Base-by-base conservation (phyloP, 345 rosid genomes). In the Eucalyptus sideroxylon region DNA sequence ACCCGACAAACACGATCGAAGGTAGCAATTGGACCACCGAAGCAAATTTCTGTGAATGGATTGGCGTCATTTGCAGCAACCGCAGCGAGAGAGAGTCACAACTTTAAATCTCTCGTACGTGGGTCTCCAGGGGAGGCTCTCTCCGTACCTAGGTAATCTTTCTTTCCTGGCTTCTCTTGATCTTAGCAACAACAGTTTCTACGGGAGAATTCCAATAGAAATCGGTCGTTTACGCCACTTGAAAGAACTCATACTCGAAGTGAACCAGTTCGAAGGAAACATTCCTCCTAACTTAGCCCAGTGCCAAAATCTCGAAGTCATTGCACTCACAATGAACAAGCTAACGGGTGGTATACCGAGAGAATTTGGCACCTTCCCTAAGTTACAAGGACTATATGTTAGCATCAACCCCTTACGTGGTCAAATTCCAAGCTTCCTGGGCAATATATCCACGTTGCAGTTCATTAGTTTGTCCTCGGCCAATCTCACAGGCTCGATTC, bases 301-400 rank as follows among this genome's bases (percentile, higher is more conserved):
- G 1, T 86, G 87, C 40, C 87, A 34, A 24, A 86, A 86, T 50
- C 87, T 86, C 26, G 59, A 50, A 51, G 0, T 0, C 1, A 50
- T 50, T 2, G 7, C 87, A 51, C 56, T 86, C 19, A 1, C 0
- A 3, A 1, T 0, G 1, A 49, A 30, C 3, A 9, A 2, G 56
- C 42, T 50, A 34, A 27, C 4, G 0, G 60, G 55, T 30, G 59
- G 60, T 1, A 27, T 86, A 44, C 87, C 87, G 3, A n/a, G 24
- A 86, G 87, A 86, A 86, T 50, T 50, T 0, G 87, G 56, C 7
- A 0, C 34, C 24, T 50, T 86, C 14, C 59, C 87, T 16, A 9
- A 50, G 60, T 51, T 86, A 56, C 40, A 42, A 51, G 8, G 6
- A 49, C 59, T 86, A 4, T 30, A 6, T 42, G 42, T 86, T 17